A percentile compares a stretch with the other conserved stretches of the same genome.
Conservation (phyloP, 768 basidiomycete species). For the Russula dissimulans region DNA sequence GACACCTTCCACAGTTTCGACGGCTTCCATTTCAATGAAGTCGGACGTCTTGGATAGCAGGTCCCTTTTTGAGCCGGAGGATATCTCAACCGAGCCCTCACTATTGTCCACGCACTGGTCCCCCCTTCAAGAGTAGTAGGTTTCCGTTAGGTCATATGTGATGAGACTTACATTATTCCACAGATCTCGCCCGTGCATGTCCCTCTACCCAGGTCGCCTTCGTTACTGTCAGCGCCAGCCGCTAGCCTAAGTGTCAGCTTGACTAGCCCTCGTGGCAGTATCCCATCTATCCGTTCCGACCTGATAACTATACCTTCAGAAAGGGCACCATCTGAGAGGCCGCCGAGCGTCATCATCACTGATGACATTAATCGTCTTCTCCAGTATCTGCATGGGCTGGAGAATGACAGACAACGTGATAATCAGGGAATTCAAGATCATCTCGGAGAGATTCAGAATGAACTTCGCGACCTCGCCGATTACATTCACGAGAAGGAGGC, state of each 20-base stretch:
- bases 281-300: slow-evolving; percentile 40
- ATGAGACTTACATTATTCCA: slow-evolving; percentile 7
- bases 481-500: slow-evolving; percentile 21
- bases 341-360: slow-evolving; percentile 36
- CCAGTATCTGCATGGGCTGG: slow-evolving; percentile 52
- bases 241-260: slow-evolving; percentile 40
- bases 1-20: slow-evolving; percentile 23
- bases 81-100: slow-evolving; percentile 49
- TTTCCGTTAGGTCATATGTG: neutral
- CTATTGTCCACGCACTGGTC: slow-evolving; percentile 37
- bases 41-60: slow-evolving; percentile 25
- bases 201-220: slow-evolving; percentile 29
- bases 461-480: slow-evolving; percentile 48
- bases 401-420: slow-evolving; percentile 54
- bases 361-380: slow-evolving; percentile 45
- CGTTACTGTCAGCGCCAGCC: slow-evolving; percentile 29
- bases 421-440: slow-evolving; percentile 55
- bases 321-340: slow-evolving; percentile 19
- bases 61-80: slow-evolving; percentile 24
- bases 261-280: slow-evolving; percentile 38
- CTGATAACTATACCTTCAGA: slow-evolving; percentile 38
- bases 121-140: slow-evolving; percentile 25
- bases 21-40: slow-evolving; percentile 26
- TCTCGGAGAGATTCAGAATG: slow-evolving; percentile 59
- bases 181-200: slow-evolving; percentile 28